phyloP scores from a whole-genome alignment of 192 early-diverging fungal genomes.

The Jimgerdemannia lactiflua region DNA sequence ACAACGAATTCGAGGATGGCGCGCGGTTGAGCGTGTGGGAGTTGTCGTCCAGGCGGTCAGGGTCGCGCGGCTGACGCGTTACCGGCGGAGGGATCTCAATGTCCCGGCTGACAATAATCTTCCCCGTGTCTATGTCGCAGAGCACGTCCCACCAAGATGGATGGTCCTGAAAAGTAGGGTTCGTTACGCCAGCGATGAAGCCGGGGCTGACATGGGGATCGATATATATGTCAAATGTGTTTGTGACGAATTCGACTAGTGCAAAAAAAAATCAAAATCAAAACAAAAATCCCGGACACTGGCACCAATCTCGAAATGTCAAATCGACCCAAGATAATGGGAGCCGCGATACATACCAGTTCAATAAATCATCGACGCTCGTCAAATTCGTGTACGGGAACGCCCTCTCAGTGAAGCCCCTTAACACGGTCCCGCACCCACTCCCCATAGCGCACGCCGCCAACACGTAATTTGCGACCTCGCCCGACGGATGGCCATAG shows the following conservation, averaged over 20 bases:
- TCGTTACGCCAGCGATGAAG: conserved; percentile 96
- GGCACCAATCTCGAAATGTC: no score
- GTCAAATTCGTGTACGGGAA: conserved; percentile 90
- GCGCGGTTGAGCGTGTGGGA: neutral
- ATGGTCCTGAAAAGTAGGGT: conserved; percentile 93
- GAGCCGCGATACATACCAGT: conserved; percentile 50
- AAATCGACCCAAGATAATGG: neutral
- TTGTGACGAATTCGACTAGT: no score
- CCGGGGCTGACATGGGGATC: conserved; percentile 51
- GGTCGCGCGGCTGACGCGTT: neutral
- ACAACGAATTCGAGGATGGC: neutral
- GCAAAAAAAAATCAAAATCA: neutral
- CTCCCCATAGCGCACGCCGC: conserved; percentile 87
- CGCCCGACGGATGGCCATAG: conserved; percentile 83
- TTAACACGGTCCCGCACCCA: conserved; percentile 83
- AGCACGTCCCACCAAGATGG: conserved; percentile 96
- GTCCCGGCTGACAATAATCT: conserved; percentile 88
- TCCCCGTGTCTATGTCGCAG: conserved; percentile 91
- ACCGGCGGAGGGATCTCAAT: conserved; percentile 23
- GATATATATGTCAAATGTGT: no score
- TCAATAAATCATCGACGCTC: conserved; percentile 80
- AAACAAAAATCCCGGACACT: neutral
- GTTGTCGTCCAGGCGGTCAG: neutral
- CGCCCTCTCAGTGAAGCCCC: conserved; percentile 84
- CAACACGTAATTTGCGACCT: conserved; percentile 90